These are phyloP conservation scores for Rhizopus microsporus DNA, from an alignment of 371 early-diverging fungal genomes.

Conservation along the genomic window DNA sequence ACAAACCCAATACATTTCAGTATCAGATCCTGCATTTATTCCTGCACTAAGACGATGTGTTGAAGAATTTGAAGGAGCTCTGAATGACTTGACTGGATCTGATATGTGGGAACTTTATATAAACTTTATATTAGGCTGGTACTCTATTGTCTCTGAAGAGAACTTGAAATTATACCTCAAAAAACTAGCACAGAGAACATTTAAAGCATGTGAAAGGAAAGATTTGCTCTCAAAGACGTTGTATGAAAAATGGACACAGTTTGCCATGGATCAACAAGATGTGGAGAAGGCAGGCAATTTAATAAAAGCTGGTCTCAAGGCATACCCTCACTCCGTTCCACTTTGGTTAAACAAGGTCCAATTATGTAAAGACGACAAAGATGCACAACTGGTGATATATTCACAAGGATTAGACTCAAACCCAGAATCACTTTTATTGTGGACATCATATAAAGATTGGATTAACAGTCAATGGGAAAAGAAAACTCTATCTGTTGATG, in stretches of 20 bases:
- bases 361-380: conserved; percentile 14
- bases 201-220: conserved; percentile 43
- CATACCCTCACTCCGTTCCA: conserved; percentile 37
- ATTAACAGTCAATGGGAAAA: conserved; percentile 20
- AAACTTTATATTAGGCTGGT: conserved; percentile 59
- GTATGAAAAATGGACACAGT: conserved; percentile 50
- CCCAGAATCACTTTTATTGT: conserved; percentile 41
- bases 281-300: conserved; percentile 29
- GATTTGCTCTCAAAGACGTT: conserved; percentile 40
- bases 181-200: conserved; percentile 47
- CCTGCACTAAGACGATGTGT: conserved; percentile 57
- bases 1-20: conserved; percentile 18
- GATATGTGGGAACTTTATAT: conserved; percentile 65
- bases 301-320: conserved; percentile 39
- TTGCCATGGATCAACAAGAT: conserved; percentile 22
- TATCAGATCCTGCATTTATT: conserved; percentile 57
- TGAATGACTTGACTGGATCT: conserved; percentile 34
- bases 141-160: conserved; percentile 49
- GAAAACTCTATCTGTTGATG: conserved; percentile 15
- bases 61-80: conserved; percentile 43
- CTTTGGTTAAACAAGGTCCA: conserved; percentile 49
- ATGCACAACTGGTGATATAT: conserved; percentile 28
- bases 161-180: conserved; percentile 62
- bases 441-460: conserved; percentile 55
- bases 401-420: conserved; percentile 37